phyloP scores from a whole-genome alignment of 2,329 filamentous ascomycete species.

The Botryotinia convoluta region DNA sequence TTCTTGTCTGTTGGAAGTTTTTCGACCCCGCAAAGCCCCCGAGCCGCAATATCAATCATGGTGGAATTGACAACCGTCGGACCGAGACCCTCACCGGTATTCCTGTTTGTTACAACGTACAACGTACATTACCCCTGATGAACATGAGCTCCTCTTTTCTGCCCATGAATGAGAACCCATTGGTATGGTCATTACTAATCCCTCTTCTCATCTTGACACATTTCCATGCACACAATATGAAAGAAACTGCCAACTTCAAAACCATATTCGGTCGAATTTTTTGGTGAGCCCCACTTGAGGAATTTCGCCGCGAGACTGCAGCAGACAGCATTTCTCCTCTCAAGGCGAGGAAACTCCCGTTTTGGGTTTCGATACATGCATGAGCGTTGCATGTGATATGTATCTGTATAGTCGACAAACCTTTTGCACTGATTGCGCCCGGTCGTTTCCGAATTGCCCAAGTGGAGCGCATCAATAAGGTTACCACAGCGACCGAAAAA shows the following conservation, averaged over 20 bases:
- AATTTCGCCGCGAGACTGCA: background rate
- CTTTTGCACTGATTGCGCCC: background rate
- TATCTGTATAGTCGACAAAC: background rate
- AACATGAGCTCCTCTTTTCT: background rate
- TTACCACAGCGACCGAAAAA: background rate
- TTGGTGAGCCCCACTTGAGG: slow-evolving; percentile 5
- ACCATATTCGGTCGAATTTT: slow-evolving; percentile 7
- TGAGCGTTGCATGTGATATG: slow-evolving; percentile 13
- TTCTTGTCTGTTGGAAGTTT: background rate
- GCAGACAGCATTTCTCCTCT: background rate
- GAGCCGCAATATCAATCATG: background rate
- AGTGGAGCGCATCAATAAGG: slow-evolving; percentile 10
- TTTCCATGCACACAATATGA: background rate
- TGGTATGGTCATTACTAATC: background rate
- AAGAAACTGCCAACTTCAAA: background rate
- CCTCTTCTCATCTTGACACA: background rate
- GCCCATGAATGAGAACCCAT: background rate
- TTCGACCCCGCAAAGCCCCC: slow-evolving; percentile 1
- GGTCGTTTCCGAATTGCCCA: background rate
- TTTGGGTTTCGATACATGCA: slow-evolving; percentile 5
- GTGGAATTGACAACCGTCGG: background rate
- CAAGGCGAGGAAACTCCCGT: slow-evolving; percentile 11
- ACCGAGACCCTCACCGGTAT: background rate
- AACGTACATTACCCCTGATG: background rate
- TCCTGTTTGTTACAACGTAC: background rate